These are phyloP conservation scores for Exophiala lecanii-corni DNA, from an alignment of 2,329 filamentous ascomycete species.

Conservation along the genomic window DNA sequence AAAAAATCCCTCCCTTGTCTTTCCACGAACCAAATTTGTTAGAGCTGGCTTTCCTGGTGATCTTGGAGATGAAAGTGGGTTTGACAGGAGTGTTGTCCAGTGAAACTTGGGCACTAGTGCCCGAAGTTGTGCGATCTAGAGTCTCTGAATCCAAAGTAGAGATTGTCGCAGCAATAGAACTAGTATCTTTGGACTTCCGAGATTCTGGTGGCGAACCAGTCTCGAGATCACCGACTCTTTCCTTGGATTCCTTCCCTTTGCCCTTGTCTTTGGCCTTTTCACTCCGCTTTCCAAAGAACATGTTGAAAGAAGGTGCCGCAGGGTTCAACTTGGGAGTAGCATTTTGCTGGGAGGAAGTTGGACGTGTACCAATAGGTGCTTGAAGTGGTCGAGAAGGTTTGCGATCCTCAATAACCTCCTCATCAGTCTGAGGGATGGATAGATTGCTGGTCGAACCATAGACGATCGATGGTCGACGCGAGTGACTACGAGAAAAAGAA, in stretches of 20 bases:
- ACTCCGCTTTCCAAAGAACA: conserved; percentile 55
- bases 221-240: conserved; percentile 29
- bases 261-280: conserved; percentile 40
- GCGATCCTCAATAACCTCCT: conserved; percentile 33
- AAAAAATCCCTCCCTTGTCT: conserved; percentile 43
- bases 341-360: conserved; percentile 50
- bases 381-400: conserved; percentile 51
- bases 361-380: conserved; percentile 74
- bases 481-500: conserved; percentile 71
- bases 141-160: conserved; percentile 47
- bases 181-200: conserved; percentile 42
- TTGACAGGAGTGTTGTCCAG: conserved; percentile 31
- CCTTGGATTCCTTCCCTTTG: conserved; percentile 32
- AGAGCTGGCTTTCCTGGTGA: conserved; percentile 47
- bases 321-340: conserved; percentile 70
- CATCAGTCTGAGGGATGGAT: conserved; percentile 47
- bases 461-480: conserved; percentile 75
- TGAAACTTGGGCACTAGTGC: conserved; percentile 28
- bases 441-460: conserved; percentile 66
- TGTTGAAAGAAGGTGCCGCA: conserved; percentile 81
- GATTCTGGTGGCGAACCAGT: conserved; percentile 42
- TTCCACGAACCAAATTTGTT: conserved; percentile 51
- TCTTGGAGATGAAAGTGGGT: conserved; percentile 49
- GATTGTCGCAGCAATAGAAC: conserved; percentile 36
- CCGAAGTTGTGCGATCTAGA: conserved; percentile 43